Conservation (phyloP, 2,329 filamentous ascomycete genomes). For the Paecilomyces niveus region DNA sequence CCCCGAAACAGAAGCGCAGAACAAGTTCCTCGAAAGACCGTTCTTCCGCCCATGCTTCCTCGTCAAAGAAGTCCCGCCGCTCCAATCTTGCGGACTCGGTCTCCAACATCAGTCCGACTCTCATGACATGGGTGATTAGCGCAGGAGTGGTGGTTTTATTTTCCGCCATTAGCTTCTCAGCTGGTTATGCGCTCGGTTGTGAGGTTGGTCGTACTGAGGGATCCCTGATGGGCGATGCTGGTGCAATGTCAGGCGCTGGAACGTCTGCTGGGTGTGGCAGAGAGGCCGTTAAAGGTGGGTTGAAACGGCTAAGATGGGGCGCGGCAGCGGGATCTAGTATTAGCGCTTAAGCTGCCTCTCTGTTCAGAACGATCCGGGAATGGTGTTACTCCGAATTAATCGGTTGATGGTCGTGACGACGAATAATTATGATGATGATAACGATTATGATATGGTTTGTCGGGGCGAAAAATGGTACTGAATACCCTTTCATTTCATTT, state of each 20-base stretch:
- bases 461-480: neutral
- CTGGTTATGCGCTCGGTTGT: conserved; percentile 55
- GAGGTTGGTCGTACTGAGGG: conserved; percentile 51
- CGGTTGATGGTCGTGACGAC: neutral
- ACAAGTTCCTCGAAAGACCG: conserved; percentile 34
- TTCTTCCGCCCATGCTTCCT: conserved; percentile 18
- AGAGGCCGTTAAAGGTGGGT: conserved; percentile 38
- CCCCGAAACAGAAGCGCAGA: conserved; percentile 22
- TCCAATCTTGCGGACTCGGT: conserved; percentile 21
- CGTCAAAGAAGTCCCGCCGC: conserved; percentile 29
- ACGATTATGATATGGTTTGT: neutral
- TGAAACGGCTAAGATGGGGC: conserved; percentile 39
- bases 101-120: conserved; percentile 46
- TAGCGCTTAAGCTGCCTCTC: conserved; percentile 5
- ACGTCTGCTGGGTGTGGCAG: conserved; percentile 35
- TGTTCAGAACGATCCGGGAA: neutral
- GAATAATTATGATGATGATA: neutral
- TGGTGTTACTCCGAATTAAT: neutral
- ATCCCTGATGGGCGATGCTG: conserved; percentile 18
- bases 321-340: conserved; percentile 30
- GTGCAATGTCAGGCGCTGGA: conserved; percentile 17
- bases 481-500: neutral
- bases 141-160: conserved; percentile 59
- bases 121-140: conserved; percentile 60
- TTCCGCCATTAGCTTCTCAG: conserved; percentile 58